Conservation (phyloP, 495 filamentous ascomycete genomes). For the Trichoderma asperelloides region DNA sequence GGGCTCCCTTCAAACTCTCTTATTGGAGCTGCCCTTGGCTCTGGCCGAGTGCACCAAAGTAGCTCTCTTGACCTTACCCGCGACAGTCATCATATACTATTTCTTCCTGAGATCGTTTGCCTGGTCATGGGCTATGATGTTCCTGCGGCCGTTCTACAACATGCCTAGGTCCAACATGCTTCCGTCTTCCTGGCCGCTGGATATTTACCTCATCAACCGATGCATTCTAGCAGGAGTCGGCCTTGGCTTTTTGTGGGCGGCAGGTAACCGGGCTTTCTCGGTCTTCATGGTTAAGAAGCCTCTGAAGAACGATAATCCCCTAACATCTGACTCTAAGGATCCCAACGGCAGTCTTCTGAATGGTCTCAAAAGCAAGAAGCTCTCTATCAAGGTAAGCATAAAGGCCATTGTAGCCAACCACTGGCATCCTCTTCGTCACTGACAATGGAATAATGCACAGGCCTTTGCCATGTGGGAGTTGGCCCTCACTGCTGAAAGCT, state of each 20-base stretch:
- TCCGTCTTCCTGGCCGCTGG: slow-evolving; percentile 49
- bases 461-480: slow-evolving; percentile 90
- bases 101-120: slow-evolving; percentile 50
- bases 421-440: background rate
- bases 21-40: slow-evolving; percentile 25
- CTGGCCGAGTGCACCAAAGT: slow-evolving; percentile 26
- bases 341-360: slow-evolving; percentile 84
- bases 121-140: slow-evolving; percentile 58
- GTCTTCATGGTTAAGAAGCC: slow-evolving; percentile 71
- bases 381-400: slow-evolving; percentile 45
- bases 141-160: slow-evolving; percentile 64
- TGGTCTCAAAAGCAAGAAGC: slow-evolving; percentile 69
- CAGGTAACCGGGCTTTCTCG: slow-evolving; percentile 66
- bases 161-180: slow-evolving; percentile 60
- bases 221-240: slow-evolving; percentile 57
- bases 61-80: slow-evolving; percentile 33
- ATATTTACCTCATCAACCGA: slow-evolving; percentile 46
- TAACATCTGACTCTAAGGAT: slow-evolving; percentile 76
- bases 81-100: slow-evolving; percentile 52
- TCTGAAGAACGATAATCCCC: slow-evolving; percentile 70
- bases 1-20: slow-evolving; percentile 17
- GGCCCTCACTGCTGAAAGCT: slow-evolving; percentile 63
- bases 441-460: slow-evolving; percentile 22
- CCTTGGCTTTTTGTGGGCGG: slow-evolving; percentile 62
- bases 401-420: background rate